A percentile compares a stretch with the other conserved stretches of the same genome.
phyloP scores from a whole-genome alignment of 1,139 yeast genomes.

The Kurtzmaniella quercitrusa region DNA sequence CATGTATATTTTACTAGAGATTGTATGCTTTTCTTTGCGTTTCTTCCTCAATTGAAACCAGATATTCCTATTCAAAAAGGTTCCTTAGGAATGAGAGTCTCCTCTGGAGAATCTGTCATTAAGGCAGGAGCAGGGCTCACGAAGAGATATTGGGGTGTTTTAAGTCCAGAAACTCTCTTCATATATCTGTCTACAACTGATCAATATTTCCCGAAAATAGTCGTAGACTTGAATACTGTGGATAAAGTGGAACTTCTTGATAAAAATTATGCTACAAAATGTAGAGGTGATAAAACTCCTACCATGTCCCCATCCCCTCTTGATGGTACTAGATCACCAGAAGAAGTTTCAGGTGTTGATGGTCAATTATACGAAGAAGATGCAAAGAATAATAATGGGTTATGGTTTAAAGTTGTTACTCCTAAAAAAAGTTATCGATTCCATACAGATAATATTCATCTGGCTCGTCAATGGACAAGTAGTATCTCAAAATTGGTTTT shows the following conservation, averaged over 20 bases:
- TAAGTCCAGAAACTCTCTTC: constrained; percentile 65
- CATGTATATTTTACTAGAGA: constrained; percentile 68
- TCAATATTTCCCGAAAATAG: constrained; percentile 73
- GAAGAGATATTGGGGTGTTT: constrained; percentile 67
- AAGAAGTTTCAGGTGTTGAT: constrained; percentile 8
- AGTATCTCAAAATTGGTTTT: constrained; percentile 72
- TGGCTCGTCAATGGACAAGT: constrained; percentile 81
- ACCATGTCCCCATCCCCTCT: not conserved
- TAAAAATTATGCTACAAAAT: constrained; percentile 15
- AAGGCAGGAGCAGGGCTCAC: constrained; percentile 32
- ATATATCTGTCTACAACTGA: constrained; percentile 72
- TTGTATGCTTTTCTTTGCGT: constrained; percentile 72
- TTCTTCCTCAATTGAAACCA: constrained; percentile 49
- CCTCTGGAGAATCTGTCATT: constrained; percentile 32
- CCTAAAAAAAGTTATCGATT: constrained; percentile 59
- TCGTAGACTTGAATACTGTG: constrained; percentile 69
- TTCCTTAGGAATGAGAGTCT: constrained; percentile 47
- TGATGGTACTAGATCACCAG: constrained; percentile 9
- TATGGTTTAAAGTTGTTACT: constrained; percentile 56
- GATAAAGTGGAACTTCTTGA: constrained; percentile 52
- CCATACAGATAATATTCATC: constrained; percentile 64
- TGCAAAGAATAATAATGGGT: constrained; percentile 19
- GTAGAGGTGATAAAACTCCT: constrained; percentile 1
- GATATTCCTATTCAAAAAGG: constrained; percentile 34
- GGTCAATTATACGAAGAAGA: constrained; percentile 27